A percentile compares a stretch with the other conserved stretches of the same genome.
phyloP scores from a whole-genome alignment of 2,329 filamentous ascomycete genomes.

The Sarocladiaceae sp. region DNA sequence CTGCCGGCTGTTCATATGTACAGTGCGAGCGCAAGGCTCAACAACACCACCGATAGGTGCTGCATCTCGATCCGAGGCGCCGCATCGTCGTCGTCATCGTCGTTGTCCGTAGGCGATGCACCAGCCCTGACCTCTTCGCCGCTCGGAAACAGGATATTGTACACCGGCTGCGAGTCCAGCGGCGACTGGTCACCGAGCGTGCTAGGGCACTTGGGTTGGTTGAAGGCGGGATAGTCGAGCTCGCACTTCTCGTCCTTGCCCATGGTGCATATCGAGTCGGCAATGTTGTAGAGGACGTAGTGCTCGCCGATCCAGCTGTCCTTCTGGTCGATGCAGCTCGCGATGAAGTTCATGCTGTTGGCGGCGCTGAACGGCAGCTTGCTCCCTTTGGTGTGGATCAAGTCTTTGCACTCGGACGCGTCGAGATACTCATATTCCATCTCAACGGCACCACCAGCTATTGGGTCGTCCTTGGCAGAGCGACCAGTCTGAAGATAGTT shows the following conservation, averaged over 20 bases:
- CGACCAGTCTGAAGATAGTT: conserved; percentile 49
- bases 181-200: conserved; percentile 29
- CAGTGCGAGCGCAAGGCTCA: neutral
- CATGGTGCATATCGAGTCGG: conserved; percentile 39
- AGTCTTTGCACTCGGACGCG: conserved; percentile 36
- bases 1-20: too few species aligned
- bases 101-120: neutral
- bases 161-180: conserved; percentile 34
- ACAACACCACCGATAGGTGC: neutral
- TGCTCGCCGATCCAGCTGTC: conserved; percentile 42
- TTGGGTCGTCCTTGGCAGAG: conserved; percentile 38
- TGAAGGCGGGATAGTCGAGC: conserved; percentile 34
- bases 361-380: conserved; percentile 38
- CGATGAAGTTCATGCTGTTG: conserved; percentile 49
- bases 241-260: conserved; percentile 41
- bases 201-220: conserved; percentile 39
- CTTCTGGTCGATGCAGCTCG: conserved; percentile 33
- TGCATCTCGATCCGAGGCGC: neutral
- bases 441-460: conserved; percentile 38
- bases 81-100: conserved; percentile 2
- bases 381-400: conserved; percentile 37
- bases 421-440: conserved; percentile 41
- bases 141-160: conserved; percentile 40
- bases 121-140: conserved; percentile 33
- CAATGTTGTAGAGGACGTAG: conserved; percentile 44